Evolutionary conservation across 2,329 filamentous ascomycete genomes (phyloP).

Genomic region (Xylaria sp.): DNA sequence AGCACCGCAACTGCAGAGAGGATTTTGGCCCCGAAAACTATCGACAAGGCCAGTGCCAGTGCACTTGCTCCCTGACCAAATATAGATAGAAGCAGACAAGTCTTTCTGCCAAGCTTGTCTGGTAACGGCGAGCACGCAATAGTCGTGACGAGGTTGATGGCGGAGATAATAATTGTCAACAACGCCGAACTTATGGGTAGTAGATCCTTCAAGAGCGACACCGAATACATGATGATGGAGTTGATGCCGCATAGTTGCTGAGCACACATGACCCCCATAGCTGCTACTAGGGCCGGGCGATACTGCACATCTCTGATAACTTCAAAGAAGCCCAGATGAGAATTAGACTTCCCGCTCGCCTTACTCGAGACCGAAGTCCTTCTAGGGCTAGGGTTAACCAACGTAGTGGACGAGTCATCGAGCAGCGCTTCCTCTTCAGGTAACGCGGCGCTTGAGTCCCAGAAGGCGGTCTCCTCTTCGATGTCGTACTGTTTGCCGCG

Average conservation of each 20-base stretch:
- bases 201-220: constrained; percentile 83
- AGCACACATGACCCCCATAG: constrained; percentile 89
- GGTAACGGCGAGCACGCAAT: constrained; percentile 83
- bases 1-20: constrained; percentile 85
- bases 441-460: constrained; percentile 58
- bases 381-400: constrained; percentile 37
- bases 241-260: constrained; percentile 97
- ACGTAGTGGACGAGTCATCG: constrained; percentile 47
- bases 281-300: constrained; percentile 79
- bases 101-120: constrained; percentile 88
- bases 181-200: constrained; percentile 83
- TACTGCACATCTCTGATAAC: constrained; percentile 75
- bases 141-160: constrained; percentile 86
- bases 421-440: constrained; percentile 79
- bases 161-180: constrained; percentile 87
- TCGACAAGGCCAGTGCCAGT: constrained; percentile 80
- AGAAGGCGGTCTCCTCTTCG: constrained; percentile 74
- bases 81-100: constrained; percentile 83
- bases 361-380: constrained; percentile 42
- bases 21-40: constrained; percentile 75
- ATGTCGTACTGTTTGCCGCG: constrained; percentile 76
- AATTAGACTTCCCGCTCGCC: constrained; percentile 39
- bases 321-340: constrained; percentile 68
- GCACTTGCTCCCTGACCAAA: constrained; percentile 84
- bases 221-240: constrained; percentile 98